Evolutionary conservation across 306 rosid genomes (phyloP).

Genomic region (Medicago arabica): DNA sequence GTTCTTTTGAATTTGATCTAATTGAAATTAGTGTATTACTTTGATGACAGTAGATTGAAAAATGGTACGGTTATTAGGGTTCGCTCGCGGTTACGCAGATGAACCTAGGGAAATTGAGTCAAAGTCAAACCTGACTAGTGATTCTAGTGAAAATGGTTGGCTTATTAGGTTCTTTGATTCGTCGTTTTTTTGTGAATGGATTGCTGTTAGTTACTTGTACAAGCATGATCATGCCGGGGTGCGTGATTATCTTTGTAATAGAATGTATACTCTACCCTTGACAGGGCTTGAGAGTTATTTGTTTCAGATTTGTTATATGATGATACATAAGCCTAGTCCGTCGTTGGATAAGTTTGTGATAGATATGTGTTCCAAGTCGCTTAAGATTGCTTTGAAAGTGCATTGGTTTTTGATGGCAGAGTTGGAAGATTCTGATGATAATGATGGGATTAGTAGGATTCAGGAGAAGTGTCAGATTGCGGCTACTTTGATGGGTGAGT

Average conservation of each 20-base stretch:
- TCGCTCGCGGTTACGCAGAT: constrained; percentile 63
- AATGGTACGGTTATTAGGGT: constrained; percentile 89
- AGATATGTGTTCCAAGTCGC: constrained; percentile 88
- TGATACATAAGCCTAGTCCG: constrained; percentile 95
- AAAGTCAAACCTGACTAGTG: constrained; percentile 63
- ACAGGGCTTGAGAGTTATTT: constrained; percentile 93
- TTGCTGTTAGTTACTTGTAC: constrained; percentile 96
- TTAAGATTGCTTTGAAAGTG: constrained; percentile 91
- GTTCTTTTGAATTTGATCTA: constrained; percentile 46
- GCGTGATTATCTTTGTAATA: constrained; percentile 93
- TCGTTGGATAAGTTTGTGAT: constrained; percentile 95
- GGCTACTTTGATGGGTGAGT: constrained; percentile 93
- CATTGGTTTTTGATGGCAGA: constrained; percentile 95
- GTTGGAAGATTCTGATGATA: constrained; percentile 95
- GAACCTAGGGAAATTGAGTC: constrained; percentile 93
- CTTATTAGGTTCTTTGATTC: constrained; percentile 98
- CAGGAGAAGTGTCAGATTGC: constrained; percentile 92
- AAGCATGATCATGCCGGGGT: constrained; percentile 97
- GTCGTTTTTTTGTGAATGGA: constrained; percentile 98
- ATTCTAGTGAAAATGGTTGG: constrained; percentile 96
- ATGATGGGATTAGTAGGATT: constrained; percentile 89
- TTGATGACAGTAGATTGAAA: constrained; percentile 64
- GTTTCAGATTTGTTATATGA: constrained; percentile 97
- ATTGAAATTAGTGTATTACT: constrained; percentile 40
- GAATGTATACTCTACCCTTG: constrained; percentile 96